Percentiles rank a stretch among this genome's conserved stretches.
These are phyloP conservation scores for Ganoderma lingzhi DNA, from an alignment of 1,284 basidiomycete genomes.

Conservation along the genomic window DNA sequence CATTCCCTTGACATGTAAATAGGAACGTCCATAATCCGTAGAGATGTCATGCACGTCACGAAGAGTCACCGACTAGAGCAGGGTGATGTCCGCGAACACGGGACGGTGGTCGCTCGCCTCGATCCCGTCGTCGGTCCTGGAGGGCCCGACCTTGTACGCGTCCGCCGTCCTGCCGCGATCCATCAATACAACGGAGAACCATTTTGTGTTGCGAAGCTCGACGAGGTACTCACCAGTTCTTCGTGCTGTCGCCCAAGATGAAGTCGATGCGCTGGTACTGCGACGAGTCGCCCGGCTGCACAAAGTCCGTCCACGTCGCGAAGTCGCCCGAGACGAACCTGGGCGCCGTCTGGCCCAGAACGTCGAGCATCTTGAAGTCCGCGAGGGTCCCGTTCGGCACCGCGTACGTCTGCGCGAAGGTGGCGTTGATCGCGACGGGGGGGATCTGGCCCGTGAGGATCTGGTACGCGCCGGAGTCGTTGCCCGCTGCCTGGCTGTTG, in stretches of 20 bases:
- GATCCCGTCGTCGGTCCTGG: background rate
- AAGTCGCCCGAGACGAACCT: constrained; percentile 54
- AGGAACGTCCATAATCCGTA: background rate
- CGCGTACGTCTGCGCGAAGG: constrained; percentile 53
- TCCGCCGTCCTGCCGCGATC: constrained; percentile 23
- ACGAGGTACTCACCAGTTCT: constrained; percentile 50
- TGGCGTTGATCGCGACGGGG: constrained; percentile 51
- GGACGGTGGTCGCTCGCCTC: background rate
- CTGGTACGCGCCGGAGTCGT: constrained; percentile 58
- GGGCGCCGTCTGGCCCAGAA: constrained; percentile 53
- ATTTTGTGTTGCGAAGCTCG: no score
- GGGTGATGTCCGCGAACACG: background rate
- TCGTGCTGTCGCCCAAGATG: constrained; percentile 57
- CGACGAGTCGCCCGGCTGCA: constrained; percentile 46
- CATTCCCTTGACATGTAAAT: background rate
- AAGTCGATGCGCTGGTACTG: constrained; percentile 60
- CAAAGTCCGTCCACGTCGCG: constrained; percentile 66
- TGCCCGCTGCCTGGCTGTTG: constrained; percentile 55
- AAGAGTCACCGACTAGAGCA: background rate
- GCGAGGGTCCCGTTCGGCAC: constrained; percentile 43
- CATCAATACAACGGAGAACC: no score
- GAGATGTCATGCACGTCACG: background rate
- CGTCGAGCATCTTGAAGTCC: constrained; percentile 55
- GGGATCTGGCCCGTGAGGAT: constrained; percentile 53
- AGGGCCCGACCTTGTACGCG: constrained; percentile 50